Evolutionary conservation across 2,329 filamentous ascomycete genomes (phyloP).

Genomic region (Xylariaceae sp.): DNA sequence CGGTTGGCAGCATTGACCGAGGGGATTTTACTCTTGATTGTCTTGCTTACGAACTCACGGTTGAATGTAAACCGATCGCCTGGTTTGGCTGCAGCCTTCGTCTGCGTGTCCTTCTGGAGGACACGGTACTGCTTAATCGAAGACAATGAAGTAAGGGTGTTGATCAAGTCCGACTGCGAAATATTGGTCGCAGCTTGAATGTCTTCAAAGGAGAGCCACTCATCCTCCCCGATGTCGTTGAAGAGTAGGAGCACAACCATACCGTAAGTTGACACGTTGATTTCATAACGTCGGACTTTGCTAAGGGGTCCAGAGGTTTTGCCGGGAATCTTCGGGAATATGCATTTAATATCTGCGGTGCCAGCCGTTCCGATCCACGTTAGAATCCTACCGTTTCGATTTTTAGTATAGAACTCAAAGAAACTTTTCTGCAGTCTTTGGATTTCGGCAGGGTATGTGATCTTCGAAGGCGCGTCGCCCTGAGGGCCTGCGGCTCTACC

Average conservation of each 20-base stretch:
- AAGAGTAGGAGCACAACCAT: slow-evolving; percentile 90
- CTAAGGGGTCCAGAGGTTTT: slow-evolving; percentile 60
- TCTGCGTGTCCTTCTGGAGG: slow-evolving; percentile 73
- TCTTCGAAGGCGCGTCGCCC: slow-evolving; percentile 44
- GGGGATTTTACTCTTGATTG: slow-evolving; percentile 83
- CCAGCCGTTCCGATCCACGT: slow-evolving; percentile 73
- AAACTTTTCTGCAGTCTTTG: slow-evolving; percentile 77
- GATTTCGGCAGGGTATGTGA: slow-evolving; percentile 72
- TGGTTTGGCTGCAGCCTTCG: slow-evolving; percentile 65
- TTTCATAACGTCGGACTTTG: slow-evolving; percentile 73
- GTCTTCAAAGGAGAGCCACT: slow-evolving; percentile 62
- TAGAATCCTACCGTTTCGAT: slow-evolving; percentile 81
- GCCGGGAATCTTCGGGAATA: slow-evolving; percentile 67
- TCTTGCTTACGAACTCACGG: slow-evolving; percentile 72
- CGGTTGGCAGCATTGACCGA: slow-evolving; percentile 78
- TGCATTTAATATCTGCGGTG: slow-evolving; percentile 78
- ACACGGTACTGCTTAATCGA: slow-evolving; percentile 75
- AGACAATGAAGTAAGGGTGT: slow-evolving; percentile 75
- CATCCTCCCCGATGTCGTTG: slow-evolving; percentile 63
- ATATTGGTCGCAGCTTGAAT: slow-evolving; percentile 82
- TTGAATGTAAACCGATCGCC: slow-evolving; percentile 83
- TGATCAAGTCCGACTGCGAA: slow-evolving; percentile 65
- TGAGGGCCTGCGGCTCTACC: slow-evolving; percentile 53
- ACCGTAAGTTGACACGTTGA: slow-evolving; percentile 87
- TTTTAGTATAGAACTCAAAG: slow-evolving; percentile 80